Evolutionary conservation across 306 rosid genomes (phyloP).

Genomic region (Cicer pinnatifidum): DNA sequence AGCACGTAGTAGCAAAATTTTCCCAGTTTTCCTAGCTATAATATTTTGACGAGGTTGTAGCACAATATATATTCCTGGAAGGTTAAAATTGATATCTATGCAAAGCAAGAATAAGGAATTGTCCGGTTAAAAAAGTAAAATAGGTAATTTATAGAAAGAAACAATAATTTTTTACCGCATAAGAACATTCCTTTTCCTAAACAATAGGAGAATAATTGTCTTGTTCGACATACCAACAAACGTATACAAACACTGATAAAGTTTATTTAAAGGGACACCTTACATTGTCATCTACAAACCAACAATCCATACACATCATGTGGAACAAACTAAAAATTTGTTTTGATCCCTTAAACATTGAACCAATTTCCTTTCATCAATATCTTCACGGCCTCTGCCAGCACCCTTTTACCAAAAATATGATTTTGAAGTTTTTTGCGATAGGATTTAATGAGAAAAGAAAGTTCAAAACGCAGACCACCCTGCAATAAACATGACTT

Average conservation of each 20-base stretch:
- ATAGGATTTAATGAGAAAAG: background rate
- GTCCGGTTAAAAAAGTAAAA: background rate
- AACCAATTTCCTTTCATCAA: background rate
- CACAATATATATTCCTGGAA: background rate
- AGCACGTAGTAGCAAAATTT: background rate
- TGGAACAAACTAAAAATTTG: background rate
- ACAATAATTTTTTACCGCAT: background rate
- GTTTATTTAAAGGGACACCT: background rate
- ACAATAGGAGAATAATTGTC: background rate
- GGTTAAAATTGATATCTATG: background rate
- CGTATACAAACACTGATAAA: background rate
- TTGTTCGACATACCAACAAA: background rate
- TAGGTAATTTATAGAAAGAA: background rate
- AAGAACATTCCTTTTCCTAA: background rate
- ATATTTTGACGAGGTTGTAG: background rate
- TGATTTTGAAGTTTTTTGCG: background rate
- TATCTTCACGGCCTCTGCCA: background rate
- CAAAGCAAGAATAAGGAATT: background rate
- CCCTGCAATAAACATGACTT: slow-evolving; percentile 31
- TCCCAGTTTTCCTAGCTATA: background rate
- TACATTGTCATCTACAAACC: background rate
- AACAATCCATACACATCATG: background rate
- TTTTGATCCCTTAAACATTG: background rate
- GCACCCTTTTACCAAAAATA: slow-evolving; percentile 30
- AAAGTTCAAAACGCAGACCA: background rate